Evolutionary conservation across 2,329 filamentous ascomycete species (phyloP).

Genomic region (Fusarium subtropicale): DNA sequence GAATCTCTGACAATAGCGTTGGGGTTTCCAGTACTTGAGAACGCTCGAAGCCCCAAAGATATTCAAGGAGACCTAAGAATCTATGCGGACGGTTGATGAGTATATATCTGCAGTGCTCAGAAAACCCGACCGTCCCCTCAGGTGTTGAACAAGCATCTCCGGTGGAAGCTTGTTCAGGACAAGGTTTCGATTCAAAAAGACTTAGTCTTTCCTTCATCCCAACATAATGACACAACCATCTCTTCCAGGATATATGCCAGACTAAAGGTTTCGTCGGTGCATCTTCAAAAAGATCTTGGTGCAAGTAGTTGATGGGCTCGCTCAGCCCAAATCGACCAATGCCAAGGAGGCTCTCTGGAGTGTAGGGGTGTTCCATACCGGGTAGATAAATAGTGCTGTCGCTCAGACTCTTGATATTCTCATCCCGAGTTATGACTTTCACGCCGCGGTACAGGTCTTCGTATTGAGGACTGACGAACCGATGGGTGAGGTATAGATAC

Average conservation of each 20-base stretch:
- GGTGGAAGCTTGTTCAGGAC: not conserved
- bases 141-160: not conserved
- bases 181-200: slow-evolving; percentile 1
- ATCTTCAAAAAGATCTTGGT: not conserved
- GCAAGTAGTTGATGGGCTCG: not conserved
- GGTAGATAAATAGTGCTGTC: slow-evolving; percentile 12
- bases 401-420: fast-evolving
- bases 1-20: slow-evolving; percentile 1
- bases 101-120: slow-evolving; percentile 10
- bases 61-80: slow-evolving; percentile 21
- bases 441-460: not conserved
- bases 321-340: not conserved
- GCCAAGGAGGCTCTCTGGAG: slow-evolving; percentile 17
- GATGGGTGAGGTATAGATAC: slow-evolving; percentile 5
- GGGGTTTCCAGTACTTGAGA: not conserved
- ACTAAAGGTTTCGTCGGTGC: not conserved
- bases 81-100: slow-evolving; percentile 12
- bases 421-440: not conserved
- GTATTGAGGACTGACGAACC: not conserved
- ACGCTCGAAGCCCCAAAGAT: slow-evolving; percentile 24
- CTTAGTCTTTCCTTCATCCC: slow-evolving; percentile 13
- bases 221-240: slow-evolving; percentile 20
- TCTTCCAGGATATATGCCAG: slow-evolving; percentile 16
- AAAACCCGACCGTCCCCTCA: not conserved
- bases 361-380: slow-evolving; percentile 7